Evolutionary conservation across 2,329 filamentous ascomycete species (phyloP).

Genomic region (Huntiella savannae): DNA sequence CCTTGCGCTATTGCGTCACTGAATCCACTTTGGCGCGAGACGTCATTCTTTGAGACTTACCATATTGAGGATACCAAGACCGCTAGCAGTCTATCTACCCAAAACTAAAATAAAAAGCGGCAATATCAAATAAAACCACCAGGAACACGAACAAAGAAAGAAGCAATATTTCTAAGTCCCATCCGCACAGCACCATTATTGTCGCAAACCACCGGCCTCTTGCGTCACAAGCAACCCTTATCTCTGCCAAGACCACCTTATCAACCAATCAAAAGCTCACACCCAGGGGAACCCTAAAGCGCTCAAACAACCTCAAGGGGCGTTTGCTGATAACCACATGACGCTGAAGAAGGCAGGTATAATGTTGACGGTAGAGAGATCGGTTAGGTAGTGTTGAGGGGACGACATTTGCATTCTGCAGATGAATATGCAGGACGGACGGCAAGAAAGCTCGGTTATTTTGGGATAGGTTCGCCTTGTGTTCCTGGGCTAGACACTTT

Average conservation of each 20-base stretch:
- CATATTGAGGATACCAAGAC: conserved; percentile 3
- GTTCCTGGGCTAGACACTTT: too few species aligned
- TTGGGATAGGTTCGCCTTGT: too few species aligned
- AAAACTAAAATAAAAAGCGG: background rate
- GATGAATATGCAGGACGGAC: too few species aligned
- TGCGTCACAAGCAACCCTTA: background rate
- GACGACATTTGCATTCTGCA: too few species aligned
- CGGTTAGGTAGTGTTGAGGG: too few species aligned
- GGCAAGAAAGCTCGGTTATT: too few species aligned
- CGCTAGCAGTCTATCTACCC: background rate
- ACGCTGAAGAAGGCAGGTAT: too few species aligned
- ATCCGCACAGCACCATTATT: background rate
- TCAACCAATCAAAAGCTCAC: conserved; percentile 5
- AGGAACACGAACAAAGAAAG: background rate
- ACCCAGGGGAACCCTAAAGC: too few species aligned
- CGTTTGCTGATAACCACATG: background rate
- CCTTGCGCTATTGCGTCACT: conserved; percentile 4
- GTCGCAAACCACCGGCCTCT: background rate
- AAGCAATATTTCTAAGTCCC: background rate
- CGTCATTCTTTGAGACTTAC: conserved; percentile 4
- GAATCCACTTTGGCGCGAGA: background rate
- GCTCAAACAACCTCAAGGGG: too few species aligned
- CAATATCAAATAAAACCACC: background rate
- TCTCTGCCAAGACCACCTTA: conserved; percentile 1
- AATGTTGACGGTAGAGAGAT: too few species aligned